phyloP scores from a whole-genome alignment of 2,329 filamentous ascomycete genomes.

The Ophiocordyceps australis region DNA sequence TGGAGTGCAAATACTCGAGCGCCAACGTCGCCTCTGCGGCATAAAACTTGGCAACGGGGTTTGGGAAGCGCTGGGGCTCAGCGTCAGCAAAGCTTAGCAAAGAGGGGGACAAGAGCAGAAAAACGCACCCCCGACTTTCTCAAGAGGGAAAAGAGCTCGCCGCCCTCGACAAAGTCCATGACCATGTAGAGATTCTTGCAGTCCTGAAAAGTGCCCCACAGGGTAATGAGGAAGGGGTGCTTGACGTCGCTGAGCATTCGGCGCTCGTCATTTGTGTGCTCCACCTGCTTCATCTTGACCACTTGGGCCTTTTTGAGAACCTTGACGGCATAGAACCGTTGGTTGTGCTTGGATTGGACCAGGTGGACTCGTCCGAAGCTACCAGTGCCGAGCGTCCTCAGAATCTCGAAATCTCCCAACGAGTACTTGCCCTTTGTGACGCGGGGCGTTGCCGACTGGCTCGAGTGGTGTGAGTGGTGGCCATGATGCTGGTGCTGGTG shows the following conservation, averaged over 20 bases:
- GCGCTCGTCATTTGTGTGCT: slow-evolving; percentile 96
- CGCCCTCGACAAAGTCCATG: slow-evolving; percentile 99
- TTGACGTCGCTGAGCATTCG: slow-evolving; percentile 93
- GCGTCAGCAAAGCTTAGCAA: neutral
- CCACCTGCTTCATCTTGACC: slow-evolving; percentile 99
- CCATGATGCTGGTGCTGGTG: slow-evolving; percentile 11
- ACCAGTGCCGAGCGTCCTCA: slow-evolving; percentile 85
- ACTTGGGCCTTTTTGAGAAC: slow-evolving; percentile 97
- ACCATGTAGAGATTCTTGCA: slow-evolving; percentile 97
- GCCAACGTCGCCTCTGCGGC: slow-evolving; percentile 93
- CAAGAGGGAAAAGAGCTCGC: slow-evolving; percentile 87
- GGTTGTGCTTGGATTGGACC: slow-evolving; percentile 95
- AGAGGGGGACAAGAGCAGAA: neutral
- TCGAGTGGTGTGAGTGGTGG: slow-evolving; percentile 14
- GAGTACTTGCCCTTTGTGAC: slow-evolving; percentile 97
- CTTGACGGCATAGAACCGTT: slow-evolving; percentile 95
- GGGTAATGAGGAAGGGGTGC: slow-evolving; percentile 90
- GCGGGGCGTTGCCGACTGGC: slow-evolving; percentile 22
- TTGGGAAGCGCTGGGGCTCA: slow-evolving; percentile 73
- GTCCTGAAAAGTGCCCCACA: slow-evolving; percentile 98
- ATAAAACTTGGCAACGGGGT: slow-evolving; percentile 98
- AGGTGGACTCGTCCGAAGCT: slow-evolving; percentile 94
- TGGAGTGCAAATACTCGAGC: slow-evolving; percentile 83
- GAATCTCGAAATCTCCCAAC: slow-evolving; percentile 72
- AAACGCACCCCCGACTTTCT: slow-evolving; percentile 70